Conservation (phyloP, 179 eudicot genomes). For the Vitellaria paradoxa region DNA sequence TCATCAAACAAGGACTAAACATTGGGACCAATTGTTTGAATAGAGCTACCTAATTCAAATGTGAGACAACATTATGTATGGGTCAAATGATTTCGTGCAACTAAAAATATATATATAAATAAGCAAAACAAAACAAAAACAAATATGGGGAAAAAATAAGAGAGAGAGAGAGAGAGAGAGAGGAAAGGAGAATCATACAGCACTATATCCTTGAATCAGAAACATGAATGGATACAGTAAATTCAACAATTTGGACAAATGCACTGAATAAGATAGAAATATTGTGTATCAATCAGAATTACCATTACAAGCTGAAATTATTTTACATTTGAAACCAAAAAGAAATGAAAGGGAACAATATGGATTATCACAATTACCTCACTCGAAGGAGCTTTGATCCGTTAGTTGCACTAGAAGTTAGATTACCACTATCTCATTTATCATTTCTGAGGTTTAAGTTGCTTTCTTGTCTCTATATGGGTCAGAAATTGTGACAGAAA, state of each 20-base stretch:
- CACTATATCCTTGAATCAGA: not conserved
- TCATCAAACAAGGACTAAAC: too few species aligned
- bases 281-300: slow-evolving; percentile 1
- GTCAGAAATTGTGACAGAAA: slow-evolving; percentile 10
- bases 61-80: too few species aligned
- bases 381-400: slow-evolving; percentile 8
- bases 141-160: too few species aligned
- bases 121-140: too few species aligned
- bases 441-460: slow-evolving; percentile 4
- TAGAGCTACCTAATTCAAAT: too few species aligned
- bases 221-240: not conserved
- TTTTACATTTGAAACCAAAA: slow-evolving; percentile 1
- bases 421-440: slow-evolving; percentile 12
- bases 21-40: too few species aligned
- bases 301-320: slow-evolving; percentile 1
- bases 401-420: slow-evolving; percentile 31
- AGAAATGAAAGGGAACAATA: not conserved
- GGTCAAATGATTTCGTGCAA: too few species aligned
- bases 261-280: not conserved
- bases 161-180: too few species aligned
- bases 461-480: slow-evolving; percentile 13
- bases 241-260: slow-evolving; percentile 1
- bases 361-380: slow-evolving; percentile 12
- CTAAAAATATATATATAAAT: too few species aligned
- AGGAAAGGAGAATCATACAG: not conserved